Evolutionary conservation across 2,329 filamentous ascomycete species (phyloP).

Genomic region (Fusarium incarnatum): DNA sequence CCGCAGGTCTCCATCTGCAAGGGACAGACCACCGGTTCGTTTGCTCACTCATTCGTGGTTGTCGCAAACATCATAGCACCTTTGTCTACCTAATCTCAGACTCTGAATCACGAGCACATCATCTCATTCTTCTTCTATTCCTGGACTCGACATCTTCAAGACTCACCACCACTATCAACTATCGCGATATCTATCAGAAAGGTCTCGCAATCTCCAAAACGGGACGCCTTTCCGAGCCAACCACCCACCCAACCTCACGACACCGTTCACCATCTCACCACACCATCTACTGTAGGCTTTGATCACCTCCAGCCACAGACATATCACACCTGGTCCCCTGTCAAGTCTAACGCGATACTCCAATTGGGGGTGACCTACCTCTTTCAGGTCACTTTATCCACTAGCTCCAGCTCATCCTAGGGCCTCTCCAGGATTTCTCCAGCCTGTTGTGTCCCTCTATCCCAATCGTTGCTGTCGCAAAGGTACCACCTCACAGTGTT

Average conservation of each 20-base stretch:
- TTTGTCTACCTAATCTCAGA: conserved; percentile 3
- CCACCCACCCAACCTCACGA: conserved; percentile 31
- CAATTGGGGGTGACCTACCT: conserved; percentile 32
- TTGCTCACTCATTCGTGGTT: conserved; percentile 5
- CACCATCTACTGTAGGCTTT: conserved; percentile 4
- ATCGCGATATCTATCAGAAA: conserved; percentile 14
- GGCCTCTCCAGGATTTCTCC: conserved; percentile 34
- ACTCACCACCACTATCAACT: not conserved
- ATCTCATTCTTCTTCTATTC: not conserved
- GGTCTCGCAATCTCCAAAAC: conserved; percentile 24
- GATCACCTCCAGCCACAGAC: conserved; percentile 31
- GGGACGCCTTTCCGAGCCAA: conserved; percentile 27
- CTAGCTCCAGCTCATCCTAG: conserved; percentile 25
- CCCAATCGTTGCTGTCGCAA: not conserved
- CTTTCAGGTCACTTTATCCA: conserved; percentile 30
- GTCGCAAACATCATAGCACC: not conserved
- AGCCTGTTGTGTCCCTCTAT: conserved; percentile 16
- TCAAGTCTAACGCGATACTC: conserved; percentile 20
- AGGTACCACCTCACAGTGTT: conserved; percentile 47
- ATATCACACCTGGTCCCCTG: conserved; percentile 27
- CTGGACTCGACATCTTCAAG: not conserved
- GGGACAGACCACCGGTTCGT: not conserved
- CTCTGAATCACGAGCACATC: conserved; percentile 10
- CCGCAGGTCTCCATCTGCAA: not conserved
- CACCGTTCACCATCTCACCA: conserved; percentile 22